Percentiles rank a stretch among this genome's conserved stretches.
phyloP scores from a whole-genome alignment of 2,329 filamentous ascomycete species.

The Delphinella strobiligena region DNA sequence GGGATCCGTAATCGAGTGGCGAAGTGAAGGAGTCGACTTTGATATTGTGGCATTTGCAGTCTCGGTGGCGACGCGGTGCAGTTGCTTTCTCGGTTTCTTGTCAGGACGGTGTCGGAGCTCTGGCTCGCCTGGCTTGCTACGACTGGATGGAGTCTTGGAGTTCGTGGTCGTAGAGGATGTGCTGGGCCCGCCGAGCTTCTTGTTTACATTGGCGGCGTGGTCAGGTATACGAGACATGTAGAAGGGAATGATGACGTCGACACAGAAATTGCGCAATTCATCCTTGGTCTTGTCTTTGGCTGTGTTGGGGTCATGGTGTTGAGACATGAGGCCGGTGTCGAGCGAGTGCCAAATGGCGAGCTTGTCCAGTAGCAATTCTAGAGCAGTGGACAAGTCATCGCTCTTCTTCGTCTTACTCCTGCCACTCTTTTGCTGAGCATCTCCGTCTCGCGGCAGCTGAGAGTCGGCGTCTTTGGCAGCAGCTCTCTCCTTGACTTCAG shows the following conservation, averaged over 20 bases:
- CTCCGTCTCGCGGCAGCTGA: background rate
- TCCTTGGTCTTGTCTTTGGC: conserved; percentile 33
- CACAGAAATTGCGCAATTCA: conserved; percentile 62
- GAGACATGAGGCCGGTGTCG: conserved; percentile 34
- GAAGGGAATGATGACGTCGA: conserved; percentile 71
- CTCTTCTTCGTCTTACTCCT: conserved; percentile 42
- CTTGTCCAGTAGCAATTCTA: conserved; percentile 65
- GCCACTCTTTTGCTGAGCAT: background rate
- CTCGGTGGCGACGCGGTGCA: conserved; percentile 52
- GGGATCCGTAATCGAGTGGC: conserved; percentile 53
- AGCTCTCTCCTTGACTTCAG: conserved; percentile 2
- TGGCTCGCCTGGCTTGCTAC: conserved; percentile 29
- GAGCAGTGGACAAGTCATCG: conserved; percentile 51
- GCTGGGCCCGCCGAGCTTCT: conserved; percentile 62
- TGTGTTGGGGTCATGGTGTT: conserved; percentile 9
- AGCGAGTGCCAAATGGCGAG: conserved; percentile 78
- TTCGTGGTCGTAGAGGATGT: conserved; percentile 44
- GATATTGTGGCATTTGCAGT: conserved; percentile 33
- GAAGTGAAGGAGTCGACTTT: conserved; percentile 49
- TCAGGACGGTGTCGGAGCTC: conserved; percentile 21
- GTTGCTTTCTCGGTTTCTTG: conserved; percentile 36
- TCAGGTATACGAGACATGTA: conserved; percentile 67
- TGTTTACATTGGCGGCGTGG: conserved; percentile 57
- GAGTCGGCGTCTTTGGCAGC: background rate
- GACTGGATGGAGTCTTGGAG: conserved; percentile 11